phyloP scores from a whole-genome alignment of 139 green algal genomes.

The Bryopsis sp. region DNA sequence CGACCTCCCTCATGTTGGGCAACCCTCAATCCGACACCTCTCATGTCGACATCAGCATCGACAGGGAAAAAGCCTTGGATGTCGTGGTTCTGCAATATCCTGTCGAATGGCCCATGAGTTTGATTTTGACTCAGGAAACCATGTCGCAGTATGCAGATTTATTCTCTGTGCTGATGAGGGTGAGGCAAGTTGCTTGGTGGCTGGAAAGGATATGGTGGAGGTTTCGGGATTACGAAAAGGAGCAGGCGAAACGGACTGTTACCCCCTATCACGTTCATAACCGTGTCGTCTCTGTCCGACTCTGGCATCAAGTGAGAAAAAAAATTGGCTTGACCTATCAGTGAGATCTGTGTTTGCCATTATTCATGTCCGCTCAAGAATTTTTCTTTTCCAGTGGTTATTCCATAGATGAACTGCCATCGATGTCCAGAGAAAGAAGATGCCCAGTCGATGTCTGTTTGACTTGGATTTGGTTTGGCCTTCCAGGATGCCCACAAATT shows the following conservation, averaged over 20 bases:
- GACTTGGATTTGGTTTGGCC: no score
- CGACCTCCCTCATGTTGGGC: not conserved
- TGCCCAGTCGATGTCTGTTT: no score
- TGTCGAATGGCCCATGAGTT: conserved; percentile 1
- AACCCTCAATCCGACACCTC: no score
- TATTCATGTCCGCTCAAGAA: no score
- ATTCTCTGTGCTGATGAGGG: not conserved
- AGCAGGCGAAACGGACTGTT: not conserved
- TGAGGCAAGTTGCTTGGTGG: conserved; percentile 4
- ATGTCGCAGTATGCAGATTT: not conserved
- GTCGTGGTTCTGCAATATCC: not conserved
- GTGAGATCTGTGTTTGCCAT: not conserved
- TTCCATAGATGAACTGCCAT: no score
- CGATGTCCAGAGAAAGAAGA: no score
- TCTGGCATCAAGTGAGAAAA: conserved; percentile 8
- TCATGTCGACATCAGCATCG: no score
- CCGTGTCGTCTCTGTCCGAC: not conserved
- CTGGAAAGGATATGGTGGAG: not conserved
- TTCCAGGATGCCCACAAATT: conserved; percentile 9
- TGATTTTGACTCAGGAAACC: not conserved
- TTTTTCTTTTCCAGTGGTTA: no score
- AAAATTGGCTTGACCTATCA: not conserved
- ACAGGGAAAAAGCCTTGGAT: not conserved
- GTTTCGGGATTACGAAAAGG: no score
- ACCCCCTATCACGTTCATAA: not conserved